A percentile compares a stretch with the other conserved stretches of the same genome.
Evolutionary conservation across 768 basidiomycete genomes (phyloP).

Genomic region (Clavaria fumosa): DNA sequence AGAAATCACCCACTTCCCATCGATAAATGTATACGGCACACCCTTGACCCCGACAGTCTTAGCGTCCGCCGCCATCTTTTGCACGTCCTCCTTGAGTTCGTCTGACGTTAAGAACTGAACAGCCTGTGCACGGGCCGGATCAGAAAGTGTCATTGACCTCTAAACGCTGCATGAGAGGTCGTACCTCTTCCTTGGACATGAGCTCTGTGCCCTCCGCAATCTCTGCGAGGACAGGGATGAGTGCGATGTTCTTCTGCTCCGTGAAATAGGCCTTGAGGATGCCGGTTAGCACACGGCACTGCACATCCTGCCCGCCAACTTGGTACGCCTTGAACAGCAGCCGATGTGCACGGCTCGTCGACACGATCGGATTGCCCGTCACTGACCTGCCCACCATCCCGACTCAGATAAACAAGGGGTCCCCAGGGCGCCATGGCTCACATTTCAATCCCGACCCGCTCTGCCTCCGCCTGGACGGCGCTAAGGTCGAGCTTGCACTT

Average conservation of each 20-base stretch:
- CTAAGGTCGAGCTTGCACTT: constrained; percentile 38
- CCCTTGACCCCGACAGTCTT: constrained; percentile 56
- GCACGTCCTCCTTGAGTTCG: constrained; percentile 49
- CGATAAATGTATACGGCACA: constrained; percentile 68
- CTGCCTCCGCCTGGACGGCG: constrained; percentile 34
- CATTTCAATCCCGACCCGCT: constrained; percentile 43
- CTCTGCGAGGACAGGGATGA: constrained; percentile 40
- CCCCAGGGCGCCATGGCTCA: constrained; percentile 18
- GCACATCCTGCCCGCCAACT: constrained; percentile 43
- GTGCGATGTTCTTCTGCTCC: constrained; percentile 46
- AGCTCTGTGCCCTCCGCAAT: constrained; percentile 39
- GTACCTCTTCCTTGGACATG: constrained; percentile 46
- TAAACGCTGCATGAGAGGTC: constrained; percentile 11
- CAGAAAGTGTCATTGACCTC: not conserved
- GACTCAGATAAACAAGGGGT: not conserved
- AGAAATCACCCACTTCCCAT: constrained; percentile 62
- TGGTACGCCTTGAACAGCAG: constrained; percentile 53
- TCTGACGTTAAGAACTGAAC: constrained; percentile 47
- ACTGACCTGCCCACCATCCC: constrained; percentile 25
- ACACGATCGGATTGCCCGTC: constrained; percentile 44
- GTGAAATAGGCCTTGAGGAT: constrained; percentile 57
- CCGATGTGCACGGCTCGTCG: constrained; percentile 58
- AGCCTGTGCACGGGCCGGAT: constrained; percentile 27
- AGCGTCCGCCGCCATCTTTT: constrained; percentile 44
- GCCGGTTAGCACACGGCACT: constrained; percentile 37